These are phyloP conservation scores for Venturia effusa DNA, from an alignment of 2,329 filamentous ascomycete species.

Conservation along the genomic window DNA sequence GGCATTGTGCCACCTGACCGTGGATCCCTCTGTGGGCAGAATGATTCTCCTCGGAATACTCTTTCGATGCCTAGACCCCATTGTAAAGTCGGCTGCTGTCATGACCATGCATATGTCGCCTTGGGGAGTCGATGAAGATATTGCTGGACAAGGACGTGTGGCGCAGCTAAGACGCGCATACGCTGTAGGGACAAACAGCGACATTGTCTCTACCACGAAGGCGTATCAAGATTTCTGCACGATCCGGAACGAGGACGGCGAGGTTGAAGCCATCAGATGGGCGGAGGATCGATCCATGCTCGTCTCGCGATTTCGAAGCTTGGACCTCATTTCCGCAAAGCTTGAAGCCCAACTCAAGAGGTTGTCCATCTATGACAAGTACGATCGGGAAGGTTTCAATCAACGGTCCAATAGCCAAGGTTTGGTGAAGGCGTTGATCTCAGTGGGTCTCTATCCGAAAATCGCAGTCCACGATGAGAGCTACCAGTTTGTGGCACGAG, in stretches of 20 bases:
- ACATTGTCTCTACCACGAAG: constrained; percentile 36
- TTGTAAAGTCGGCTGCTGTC: constrained; percentile 34
- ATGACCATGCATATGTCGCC: constrained; percentile 15
- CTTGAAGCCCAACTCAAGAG: constrained; percentile 14
- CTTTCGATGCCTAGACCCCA: constrained; percentile 41
- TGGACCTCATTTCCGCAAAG: constrained; percentile 24
- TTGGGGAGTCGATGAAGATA: constrained; percentile 19
- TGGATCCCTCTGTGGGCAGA: constrained; percentile 32
- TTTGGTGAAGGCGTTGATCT: constrained; percentile 36
- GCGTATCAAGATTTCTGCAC: constrained; percentile 31
- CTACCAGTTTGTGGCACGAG: constrained; percentile 15
- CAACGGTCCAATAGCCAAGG: constrained; percentile 31
- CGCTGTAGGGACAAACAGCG: constrained; percentile 28
- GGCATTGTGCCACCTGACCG: constrained; percentile 26
- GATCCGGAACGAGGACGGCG: constrained; percentile 21
- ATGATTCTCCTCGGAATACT: constrained; percentile 41
- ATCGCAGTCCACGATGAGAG: constrained; percentile 27
- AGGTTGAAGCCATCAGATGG: constrained; percentile 7
- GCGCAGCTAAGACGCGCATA: constrained; percentile 17
- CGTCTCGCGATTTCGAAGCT: constrained; percentile 21
- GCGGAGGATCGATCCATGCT: neutral
- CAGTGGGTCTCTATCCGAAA: constrained; percentile 36
- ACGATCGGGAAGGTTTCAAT: constrained; percentile 27
- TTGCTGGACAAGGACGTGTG: constrained; percentile 15
- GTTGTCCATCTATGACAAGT: constrained; percentile 14